phyloP scores from a whole-genome alignment of 1,284 basidiomycete genomes.

The Papiliotrema flavescens region DNA sequence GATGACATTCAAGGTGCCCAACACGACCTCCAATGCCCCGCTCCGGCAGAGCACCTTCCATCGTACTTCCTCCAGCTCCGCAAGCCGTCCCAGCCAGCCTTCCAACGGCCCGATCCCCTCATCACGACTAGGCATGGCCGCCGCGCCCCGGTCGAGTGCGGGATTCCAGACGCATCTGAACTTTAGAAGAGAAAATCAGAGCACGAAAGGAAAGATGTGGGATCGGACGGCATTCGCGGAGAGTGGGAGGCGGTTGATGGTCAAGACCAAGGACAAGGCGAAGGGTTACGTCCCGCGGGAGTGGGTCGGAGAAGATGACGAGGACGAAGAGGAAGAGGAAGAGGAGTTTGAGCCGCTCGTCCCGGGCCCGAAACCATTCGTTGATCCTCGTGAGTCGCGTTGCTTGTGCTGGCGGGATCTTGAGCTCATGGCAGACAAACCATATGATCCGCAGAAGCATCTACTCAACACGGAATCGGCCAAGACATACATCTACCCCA shows the following conservation, averaged over 20 bases:
- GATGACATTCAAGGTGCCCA: background rate
- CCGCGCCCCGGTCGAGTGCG: slow-evolving; percentile 9
- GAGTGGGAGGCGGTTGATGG: slow-evolving; percentile 59
- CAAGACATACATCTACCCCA: slow-evolving; percentile 87
- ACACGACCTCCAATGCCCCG: background rate
- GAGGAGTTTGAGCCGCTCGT: slow-evolving; percentile 62
- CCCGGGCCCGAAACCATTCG: slow-evolving; percentile 72
- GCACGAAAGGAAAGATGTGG: slow-evolving; percentile 64
- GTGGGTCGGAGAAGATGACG: slow-evolving; percentile 37
- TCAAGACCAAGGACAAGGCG: slow-evolving; percentile 37
- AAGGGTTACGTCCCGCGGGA: slow-evolving; percentile 13
- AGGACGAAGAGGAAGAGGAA: slow-evolving; percentile 51
- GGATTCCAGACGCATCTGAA: slow-evolving; percentile 44
- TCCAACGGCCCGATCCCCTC: slow-evolving; percentile 5
- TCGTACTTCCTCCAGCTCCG: background rate
- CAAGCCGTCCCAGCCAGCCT: background rate
- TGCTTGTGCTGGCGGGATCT: background rate
- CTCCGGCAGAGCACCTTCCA: background rate
- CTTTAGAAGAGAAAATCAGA: slow-evolving; percentile 36
- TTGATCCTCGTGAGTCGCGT: slow-evolving; percentile 47
- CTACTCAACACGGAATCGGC: slow-evolving; percentile 72
- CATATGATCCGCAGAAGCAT: slow-evolving; percentile 64
- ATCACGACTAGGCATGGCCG: slow-evolving; percentile 10
- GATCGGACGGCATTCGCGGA: slow-evolving; percentile 79
- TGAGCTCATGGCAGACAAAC: slow-evolving; percentile 17